Evolutionary conservation across 2,329 filamentous ascomycete genomes (phyloP), one percentile per base, ranked within the genome.

Genomic region (Endocalyx cinctus): DNA sequence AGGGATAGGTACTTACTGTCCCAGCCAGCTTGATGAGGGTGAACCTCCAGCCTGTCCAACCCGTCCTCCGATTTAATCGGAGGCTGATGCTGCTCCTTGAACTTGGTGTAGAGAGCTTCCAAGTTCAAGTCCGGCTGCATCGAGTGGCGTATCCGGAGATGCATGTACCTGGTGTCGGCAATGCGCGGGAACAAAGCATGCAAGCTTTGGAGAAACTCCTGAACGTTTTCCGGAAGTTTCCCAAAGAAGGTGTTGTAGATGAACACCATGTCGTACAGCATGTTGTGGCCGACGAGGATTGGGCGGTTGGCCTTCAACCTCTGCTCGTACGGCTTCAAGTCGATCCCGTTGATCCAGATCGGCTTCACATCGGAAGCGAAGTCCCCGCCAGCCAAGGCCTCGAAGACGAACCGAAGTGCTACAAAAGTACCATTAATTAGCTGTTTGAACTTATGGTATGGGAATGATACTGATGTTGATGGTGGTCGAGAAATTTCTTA

Each of bases 181-280:
- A 82, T 64, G 2, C 57, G 51, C 1, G 66, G 62, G 25, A 69
- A 64, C 3, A 74, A 45, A 1, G 55, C 46, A 42, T 77, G 68
- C 2, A 81, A 63, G 3, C 58, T 51, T 5, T 53, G 38, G 25
- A 66, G 59, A 47, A 83, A 84, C 15, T 70, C 69, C 3, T 66
- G 60, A 2, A 80, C 52, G 0, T 60, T 70, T 3, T 62, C 55
- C 0, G 79, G 80, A 2, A 84, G 58, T 2, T 58, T 42, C 1
- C 74, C 75, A 31, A 82, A 63, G 52, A 84, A 84, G 2, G 68
- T 70, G n/a, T 64, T 57, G 52, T 82, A 79, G 22, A 84, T 56
- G 46, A 82, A 82, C 22, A 76, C 68, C 4, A 84, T 60, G 44
- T 84, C 79, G 2, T 72, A 69, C 42, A 84, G 75, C 38, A 77